Base-by-base conservation (phyloP, 1,284 basidiomycete species). In the Boletus austroedulis region DNA sequence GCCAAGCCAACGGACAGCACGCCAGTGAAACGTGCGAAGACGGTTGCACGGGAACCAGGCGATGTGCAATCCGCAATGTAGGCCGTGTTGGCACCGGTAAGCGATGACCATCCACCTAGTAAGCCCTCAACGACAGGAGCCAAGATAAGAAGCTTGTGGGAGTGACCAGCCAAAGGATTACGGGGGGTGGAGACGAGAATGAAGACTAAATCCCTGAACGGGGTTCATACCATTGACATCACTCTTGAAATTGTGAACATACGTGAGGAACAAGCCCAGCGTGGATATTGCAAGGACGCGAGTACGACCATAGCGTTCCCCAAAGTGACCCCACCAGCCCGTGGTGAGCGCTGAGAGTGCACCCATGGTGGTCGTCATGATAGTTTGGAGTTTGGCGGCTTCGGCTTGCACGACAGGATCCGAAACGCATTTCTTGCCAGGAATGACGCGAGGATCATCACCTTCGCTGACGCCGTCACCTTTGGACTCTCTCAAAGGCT, bases 61-160 rank as follows among this genome's bases (percentile, higher is more conserved):
- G 90, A 90, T 2, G 93, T 94, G 68, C 90, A 90, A 68, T 95
- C 92, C 17, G 88, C 89, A 49, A 93, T 78, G 70, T 95, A 98
- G 1, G 94, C 92, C 32, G 90, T 86, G 43, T 86, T 85, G 0
- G 90, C 86, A 3, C 89, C 86, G 59, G 87, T 84, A 12, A 94
- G 76, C 1, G 92, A 89, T 7, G 89, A 84, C 81, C 89, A 90
- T n/a, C 95, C 92, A 24, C 95, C 95, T 5, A 95, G 79, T 4
- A 88, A 70, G 17, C 95, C 95, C 67, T 97, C 94, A 29, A 94
- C 75, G 31, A 87, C 73, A 0, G 94, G 90, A 3, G 93, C 89
- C 48, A 95, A 64, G 23, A 96, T 76, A n/a, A 98, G 80, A 44
- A 95, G 77, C 55, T 81, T 83, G 67, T 90, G 85, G 0, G 82